phyloP scores from a whole-genome alignment of 2,329 filamentous ascomycete species.

The Colletotrichum acutatum region DNA sequence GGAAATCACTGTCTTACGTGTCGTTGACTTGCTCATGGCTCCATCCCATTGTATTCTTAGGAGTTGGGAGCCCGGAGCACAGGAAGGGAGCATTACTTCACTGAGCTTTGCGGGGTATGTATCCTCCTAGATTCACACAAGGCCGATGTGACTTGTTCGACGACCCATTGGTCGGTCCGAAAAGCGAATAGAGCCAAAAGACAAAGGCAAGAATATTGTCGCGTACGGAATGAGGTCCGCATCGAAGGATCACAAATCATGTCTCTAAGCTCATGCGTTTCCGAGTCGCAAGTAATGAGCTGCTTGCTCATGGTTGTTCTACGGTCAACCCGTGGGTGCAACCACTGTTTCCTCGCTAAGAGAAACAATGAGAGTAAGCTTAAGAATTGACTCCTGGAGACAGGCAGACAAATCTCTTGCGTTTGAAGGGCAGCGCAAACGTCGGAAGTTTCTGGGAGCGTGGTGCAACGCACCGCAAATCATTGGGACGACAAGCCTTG shows the following conservation, averaged over 20 bases:
- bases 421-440: conserved; percentile 4
- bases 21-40: neutral
- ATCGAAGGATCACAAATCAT: neutral
- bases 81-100: neutral
- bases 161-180: neutral
- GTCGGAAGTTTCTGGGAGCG: conserved; percentile 7
- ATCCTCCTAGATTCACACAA: neutral
- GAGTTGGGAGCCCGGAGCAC: neutral
- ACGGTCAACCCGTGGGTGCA: neutral
- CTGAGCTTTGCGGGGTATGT: neutral
- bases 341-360: conserved; percentile 3
- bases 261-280: neutral
- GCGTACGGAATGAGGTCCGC: neutral
- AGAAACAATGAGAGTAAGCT: conserved; percentile 11
- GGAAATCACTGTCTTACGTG: neutral
- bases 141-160: neutral
- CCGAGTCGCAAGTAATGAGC: neutral
- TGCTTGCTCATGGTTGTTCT: neutral
- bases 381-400: neutral
- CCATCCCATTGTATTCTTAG: neutral
- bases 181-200: neutral
- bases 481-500: conserved; percentile 12
- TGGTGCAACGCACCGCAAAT: conserved; percentile 1
- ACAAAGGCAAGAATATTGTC: neutral
- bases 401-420: neutral